Percentiles rank a stretch among this genome's conserved stretches.
Evolutionary conservation across 495 filamentous ascomycete genomes (phyloP).

Genomic region (Parathielavia appendiculata): DNA sequence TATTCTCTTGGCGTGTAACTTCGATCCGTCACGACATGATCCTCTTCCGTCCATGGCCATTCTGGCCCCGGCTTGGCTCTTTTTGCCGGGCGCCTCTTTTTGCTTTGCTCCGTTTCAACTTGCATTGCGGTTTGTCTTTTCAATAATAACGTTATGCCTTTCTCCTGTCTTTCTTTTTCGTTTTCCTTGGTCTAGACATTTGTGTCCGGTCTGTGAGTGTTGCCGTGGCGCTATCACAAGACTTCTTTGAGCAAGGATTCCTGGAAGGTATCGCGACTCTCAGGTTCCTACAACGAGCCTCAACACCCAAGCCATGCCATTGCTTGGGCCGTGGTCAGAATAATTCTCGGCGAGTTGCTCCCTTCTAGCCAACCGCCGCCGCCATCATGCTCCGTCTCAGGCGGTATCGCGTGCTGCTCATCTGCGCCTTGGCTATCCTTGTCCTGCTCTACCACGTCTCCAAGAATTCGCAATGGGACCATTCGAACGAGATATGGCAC

Average conservation of each 20-base stretch:
- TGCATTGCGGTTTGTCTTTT: not conserved
- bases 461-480: constrained; percentile 46
- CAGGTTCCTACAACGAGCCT: too few relatives aligned
- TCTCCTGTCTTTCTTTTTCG: not conserved
- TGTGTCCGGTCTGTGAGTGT: not conserved
- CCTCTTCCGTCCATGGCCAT: not conserved
- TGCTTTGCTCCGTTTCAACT: not conserved
- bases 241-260: too few relatives aligned
- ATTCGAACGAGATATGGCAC: constrained; percentile 29
- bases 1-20: constrained; percentile 3
- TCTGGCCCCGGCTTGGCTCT: constrained; percentile 8
- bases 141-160: not conserved
- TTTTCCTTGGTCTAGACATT: not conserved
- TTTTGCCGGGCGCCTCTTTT: not conserved
- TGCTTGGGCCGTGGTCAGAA: not conserved
- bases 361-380: constrained; percentile 1
- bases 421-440: constrained; percentile 61
- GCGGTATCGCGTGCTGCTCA: constrained; percentile 67
- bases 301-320: constrained; percentile 10
- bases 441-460: constrained; percentile 63
- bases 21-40: not conserved
- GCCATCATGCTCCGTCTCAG: constrained; percentile 66
- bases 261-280: not conserved
- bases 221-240: not conserved
- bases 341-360: not conserved